Conservation (phyloP, 192 early-diverging fungal species). For the Lobosporangium transversale region DNA sequence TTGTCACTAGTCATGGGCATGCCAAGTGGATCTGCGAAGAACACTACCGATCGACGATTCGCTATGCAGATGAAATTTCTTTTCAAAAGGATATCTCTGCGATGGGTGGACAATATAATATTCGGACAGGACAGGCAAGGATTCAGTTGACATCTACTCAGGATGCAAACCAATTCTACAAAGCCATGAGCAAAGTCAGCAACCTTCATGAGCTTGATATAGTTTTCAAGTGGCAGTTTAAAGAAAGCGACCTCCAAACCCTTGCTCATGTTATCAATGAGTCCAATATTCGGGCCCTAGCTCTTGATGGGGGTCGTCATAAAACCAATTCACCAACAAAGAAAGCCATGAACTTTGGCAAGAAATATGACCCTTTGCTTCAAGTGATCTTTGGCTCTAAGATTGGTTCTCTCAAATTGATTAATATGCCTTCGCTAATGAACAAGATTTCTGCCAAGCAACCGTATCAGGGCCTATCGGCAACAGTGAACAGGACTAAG, state of each 20-base stretch:
- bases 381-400: conserved; percentile 20
- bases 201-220: conserved; percentile 27
- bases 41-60: conserved; percentile 23
- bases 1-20: conserved; percentile 21
- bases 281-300: conserved; percentile 8
- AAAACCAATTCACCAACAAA: conserved; percentile 4
- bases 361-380: conserved; percentile 36
- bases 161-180: conserved; percentile 23
- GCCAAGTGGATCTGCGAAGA: conserved; percentile 45
- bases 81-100: conserved; percentile 16
- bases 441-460: conserved; percentile 16
- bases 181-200: conserved; percentile 9
- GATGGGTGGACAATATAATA: conserved; percentile 20
- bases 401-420: conserved; percentile 17
- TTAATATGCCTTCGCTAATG: conserved; percentile 28
- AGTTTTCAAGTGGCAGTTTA: conserved; percentile 22
- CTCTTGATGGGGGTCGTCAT: conserved; percentile 19
- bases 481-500: not conserved
- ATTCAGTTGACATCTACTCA: conserved; percentile 5
- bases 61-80: conserved; percentile 15
- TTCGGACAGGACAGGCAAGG: conserved; percentile 16
- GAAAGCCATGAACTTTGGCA: conserved; percentile 19
- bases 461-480: not conserved
- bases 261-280: conserved; percentile 22
- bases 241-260: conserved; percentile 13